phyloP scores from a whole-genome alignment of 208 protist genomes.

The Leishmania aethiopica region DNA sequence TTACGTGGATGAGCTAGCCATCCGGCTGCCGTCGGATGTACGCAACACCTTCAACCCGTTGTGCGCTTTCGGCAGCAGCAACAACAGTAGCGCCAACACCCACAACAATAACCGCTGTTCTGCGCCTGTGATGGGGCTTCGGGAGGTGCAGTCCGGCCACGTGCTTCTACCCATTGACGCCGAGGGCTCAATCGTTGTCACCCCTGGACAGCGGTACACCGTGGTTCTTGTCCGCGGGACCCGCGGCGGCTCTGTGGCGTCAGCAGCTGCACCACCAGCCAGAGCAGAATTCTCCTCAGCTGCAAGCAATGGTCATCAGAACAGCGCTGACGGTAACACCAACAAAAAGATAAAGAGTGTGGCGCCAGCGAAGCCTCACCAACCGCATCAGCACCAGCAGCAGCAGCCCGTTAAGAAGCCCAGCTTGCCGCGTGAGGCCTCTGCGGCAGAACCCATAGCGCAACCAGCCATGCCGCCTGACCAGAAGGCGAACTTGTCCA shows the following conservation, averaged over 20 bases:
- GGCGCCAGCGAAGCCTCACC: background rate
- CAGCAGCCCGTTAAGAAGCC: conserved; percentile 11
- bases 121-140: conserved; percentile 47
- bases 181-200: conserved; percentile 71
- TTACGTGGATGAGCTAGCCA: conserved; percentile 52
- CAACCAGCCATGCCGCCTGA: background rate
- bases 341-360: conserved; percentile 19
- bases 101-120: conserved; percentile 13
- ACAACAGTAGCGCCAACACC: conserved; percentile 27
- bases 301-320: background rate
- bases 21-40: conserved; percentile 62
- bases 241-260: conserved; percentile 5
- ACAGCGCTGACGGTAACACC: conserved; percentile 2
- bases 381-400: conserved; percentile 10
- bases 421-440: background rate
- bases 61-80: conserved; percentile 53
- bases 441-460: background rate
- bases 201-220: conserved; percentile 54
- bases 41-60: conserved; percentile 75
- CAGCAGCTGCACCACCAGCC: background rate
- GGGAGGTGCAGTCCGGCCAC: conserved; percentile 43
- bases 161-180: conserved; percentile 70
- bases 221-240: conserved; percentile 44
- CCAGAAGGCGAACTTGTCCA: conserved; percentile 7
- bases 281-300: background rate